Evolutionary conservation across 148 eudicot genomes (phyloP).

Genomic region (Amaranthus cruentus): DNA sequence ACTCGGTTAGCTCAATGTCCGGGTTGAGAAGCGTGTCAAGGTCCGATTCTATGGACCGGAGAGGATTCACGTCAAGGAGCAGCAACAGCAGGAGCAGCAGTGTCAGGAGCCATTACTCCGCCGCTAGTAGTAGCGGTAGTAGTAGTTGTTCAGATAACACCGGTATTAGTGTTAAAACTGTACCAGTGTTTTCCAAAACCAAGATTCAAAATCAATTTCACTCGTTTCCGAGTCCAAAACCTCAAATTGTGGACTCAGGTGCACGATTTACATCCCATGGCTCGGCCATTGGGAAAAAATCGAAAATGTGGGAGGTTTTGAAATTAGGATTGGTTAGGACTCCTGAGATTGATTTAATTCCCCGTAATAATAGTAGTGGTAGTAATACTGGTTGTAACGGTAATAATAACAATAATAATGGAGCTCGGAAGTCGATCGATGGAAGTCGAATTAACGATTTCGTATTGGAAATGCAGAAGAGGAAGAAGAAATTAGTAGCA

Average conservation of each 20-base stretch:
- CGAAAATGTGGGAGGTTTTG: conserved; percentile 59
- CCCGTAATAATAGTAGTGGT: conserved; percentile 35
- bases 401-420: neutral
- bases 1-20: conserved; percentile 56
- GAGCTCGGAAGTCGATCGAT: neutral
- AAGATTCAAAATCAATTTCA: conserved; percentile 51
- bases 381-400: conserved; percentile 16
- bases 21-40: conserved; percentile 33
- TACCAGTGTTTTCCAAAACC: conserved; percentile 18
- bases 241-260: conserved; percentile 34
- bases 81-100: conserved; percentile 64
- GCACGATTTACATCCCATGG: conserved; percentile 18
- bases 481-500: neutral
- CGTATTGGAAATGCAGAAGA: neutral
- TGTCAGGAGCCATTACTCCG: conserved; percentile 33
- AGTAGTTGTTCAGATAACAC: conserved; percentile 26
- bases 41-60: conserved; percentile 58
- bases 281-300: conserved; percentile 25
- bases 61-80: conserved; percentile 23
- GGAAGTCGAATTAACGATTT: conserved; percentile 5
- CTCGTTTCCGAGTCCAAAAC: conserved; percentile 80
- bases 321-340: conserved; percentile 55
- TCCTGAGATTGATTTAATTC: conserved; percentile 55
- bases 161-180: neutral
- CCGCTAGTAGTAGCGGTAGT: conserved; percentile 35